Percentiles rank a stretch among this genome's conserved stretches.
phyloP scores from a whole-genome alignment of 2,329 filamentous ascomycete species.

The Annulohypoxylon truncatum region DNA sequence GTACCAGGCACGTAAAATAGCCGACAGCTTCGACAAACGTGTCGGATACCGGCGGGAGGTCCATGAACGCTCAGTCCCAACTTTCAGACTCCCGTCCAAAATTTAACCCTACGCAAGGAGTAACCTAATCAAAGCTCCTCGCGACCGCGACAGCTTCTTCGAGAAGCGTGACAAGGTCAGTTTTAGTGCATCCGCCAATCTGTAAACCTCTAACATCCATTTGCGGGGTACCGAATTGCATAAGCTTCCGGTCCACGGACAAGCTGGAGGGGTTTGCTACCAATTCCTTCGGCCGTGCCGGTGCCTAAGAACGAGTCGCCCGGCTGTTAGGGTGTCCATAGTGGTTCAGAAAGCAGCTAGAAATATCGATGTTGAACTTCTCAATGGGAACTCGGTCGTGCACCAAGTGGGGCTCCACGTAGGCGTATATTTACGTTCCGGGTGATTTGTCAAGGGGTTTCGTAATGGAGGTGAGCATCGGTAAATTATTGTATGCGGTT shows the following conservation, averaged over 20 bases:
- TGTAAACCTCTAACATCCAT: not conserved
- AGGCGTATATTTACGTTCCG: not conserved
- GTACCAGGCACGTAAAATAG: constrained; percentile 75
- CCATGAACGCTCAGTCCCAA: constrained; percentile 79
- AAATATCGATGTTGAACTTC: not conserved
- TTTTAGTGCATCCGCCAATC: not conserved
- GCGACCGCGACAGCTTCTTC: not conserved
- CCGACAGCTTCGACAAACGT: constrained; percentile 69
- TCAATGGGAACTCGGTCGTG: not conserved
- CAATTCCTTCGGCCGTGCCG: not conserved
- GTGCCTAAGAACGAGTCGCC: not conserved
- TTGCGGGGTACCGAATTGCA: not conserved
- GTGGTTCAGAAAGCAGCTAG: not conserved
- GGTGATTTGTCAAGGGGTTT: not conserved
- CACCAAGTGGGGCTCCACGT: not conserved
- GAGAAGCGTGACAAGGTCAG: not conserved
- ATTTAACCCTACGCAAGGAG: constrained; percentile 74
- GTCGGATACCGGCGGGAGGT: constrained; percentile 72
- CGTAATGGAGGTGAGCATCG: not conserved
- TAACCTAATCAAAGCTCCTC: constrained; percentile 62
- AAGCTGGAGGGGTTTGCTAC: not conserved
- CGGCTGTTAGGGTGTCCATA: not conserved
- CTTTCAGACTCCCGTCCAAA: constrained; percentile 61
- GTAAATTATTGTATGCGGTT: not conserved
- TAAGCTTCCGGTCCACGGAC: not conserved